These are phyloP conservation scores for Eucalyptus globulus DNA, from an alignment of 345 rosid species.

Conservation along the genomic window DNA sequence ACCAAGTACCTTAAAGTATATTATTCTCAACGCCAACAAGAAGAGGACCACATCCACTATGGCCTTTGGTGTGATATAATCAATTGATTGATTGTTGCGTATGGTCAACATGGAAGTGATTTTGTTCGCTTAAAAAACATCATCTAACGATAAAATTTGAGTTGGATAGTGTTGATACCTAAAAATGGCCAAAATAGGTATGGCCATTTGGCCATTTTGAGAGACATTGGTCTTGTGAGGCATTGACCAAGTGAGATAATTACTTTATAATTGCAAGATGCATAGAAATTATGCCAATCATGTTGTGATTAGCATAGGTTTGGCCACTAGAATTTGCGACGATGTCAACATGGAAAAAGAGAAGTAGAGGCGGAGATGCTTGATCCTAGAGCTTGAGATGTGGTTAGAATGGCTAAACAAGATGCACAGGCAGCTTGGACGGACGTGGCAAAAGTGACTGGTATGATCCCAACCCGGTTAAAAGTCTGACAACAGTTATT, in stretches of 20 bases:
- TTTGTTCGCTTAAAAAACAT: not conserved
- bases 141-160: not conserved
- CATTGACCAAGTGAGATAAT: not conserved
- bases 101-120: not conserved
- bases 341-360: not conserved
- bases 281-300: not conserved
- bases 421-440: not conserved
- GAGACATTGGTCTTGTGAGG: not conserved
- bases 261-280: not conserved
- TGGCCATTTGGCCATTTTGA: not conserved
- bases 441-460: not conserved
- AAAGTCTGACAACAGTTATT: not conserved
- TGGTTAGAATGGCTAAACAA: not conserved
- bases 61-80: not conserved
- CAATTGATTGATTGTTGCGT: not conserved
- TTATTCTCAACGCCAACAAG: not conserved
- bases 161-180: not conserved
- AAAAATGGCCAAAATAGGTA: not conserved
- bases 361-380: not conserved
- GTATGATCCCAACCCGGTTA: not conserved
- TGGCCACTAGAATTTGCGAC: not conserved
- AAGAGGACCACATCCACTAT: not conserved
- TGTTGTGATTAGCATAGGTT: not conserved
- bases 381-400: not conserved
- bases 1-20: fast-evolving